Percentiles rank a stretch among this genome's conserved stretches.
Evolutionary conservation across 202 grass and related monocot species (phyloP).

Genomic region (Bolboschoenoplectus hybrid): DNA sequence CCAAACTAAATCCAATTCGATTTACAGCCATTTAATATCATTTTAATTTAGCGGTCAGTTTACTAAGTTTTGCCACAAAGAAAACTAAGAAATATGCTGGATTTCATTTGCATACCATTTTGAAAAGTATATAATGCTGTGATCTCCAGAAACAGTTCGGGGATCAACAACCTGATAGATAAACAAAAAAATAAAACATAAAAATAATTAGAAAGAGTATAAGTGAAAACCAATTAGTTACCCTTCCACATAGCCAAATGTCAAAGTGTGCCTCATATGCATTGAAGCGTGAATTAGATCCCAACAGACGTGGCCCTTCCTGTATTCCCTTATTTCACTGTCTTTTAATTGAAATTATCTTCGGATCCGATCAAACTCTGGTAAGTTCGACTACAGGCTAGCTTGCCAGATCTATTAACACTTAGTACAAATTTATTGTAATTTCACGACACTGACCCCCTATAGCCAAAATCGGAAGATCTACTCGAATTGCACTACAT

Average conservation of each 20-base stretch:
- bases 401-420: constrained; percentile 14
- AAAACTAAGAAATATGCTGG: background rate
- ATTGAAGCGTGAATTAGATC: constrained; percentile 7
- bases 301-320: background rate
- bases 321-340: background rate
- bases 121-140: constrained; percentile 33
- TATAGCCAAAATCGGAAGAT: background rate
- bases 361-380: constrained; percentile 15
- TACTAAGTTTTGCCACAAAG: background rate
- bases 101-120: constrained; percentile 38
- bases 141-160: constrained; percentile 11
- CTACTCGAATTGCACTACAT: background rate
- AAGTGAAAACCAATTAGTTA: constrained; percentile 19
- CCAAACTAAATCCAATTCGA: background rate
- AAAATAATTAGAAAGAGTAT: too few relatives aligned
- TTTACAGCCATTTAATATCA: background rate
- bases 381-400: background rate
- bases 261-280: background rate
- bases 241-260: constrained; percentile 11
- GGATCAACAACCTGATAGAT: constrained; percentile 26
- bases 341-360: background rate
- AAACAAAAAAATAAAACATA: background rate
- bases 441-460: constrained; percentile 7
- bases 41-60: background rate
- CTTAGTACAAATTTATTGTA: background rate